Conservation (phyloP, 805 yeast species). For the Pichia thaimueangensis region DNA sequence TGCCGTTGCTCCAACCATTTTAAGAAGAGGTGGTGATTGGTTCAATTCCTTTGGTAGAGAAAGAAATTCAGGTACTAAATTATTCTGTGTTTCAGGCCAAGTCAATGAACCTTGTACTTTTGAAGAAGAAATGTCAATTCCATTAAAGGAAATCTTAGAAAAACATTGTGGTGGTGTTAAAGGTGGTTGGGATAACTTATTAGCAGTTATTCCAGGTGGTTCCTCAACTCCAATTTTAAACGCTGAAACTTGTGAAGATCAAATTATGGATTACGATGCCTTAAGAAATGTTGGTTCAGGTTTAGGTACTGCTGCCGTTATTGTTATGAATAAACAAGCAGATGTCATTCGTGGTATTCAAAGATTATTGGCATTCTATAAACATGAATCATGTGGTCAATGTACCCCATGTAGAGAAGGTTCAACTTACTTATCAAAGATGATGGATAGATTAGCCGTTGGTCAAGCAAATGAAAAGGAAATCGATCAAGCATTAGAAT, state of each 20-base stretch:
- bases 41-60: conserved; percentile 79
- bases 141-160: conserved; percentile 74
- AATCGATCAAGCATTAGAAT: conserved; percentile 78
- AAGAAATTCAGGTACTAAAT: conserved; percentile 76
- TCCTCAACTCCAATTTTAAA: conserved; percentile 81
- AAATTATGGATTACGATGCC: conserved; percentile 84
- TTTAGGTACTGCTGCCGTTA: conserved; percentile 89
- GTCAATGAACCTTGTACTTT: conserved; percentile 91
- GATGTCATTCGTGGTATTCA: conserved; percentile 83
- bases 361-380: conserved; percentile 76
- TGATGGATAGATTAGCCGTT: conserved; percentile 73
- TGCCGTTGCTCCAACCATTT: conserved; percentile 82
- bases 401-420: conserved; percentile 96
- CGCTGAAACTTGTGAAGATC: conserved; percentile 56
- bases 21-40: conserved; percentile 88
- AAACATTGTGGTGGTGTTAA: conserved; percentile 86
- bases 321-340: conserved; percentile 82
- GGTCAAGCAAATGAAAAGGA: conserved; percentile 81
- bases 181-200: conserved; percentile 90
- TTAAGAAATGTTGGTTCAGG: conserved; percentile 81
- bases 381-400: conserved; percentile 92
- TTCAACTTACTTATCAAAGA: conserved; percentile 74
- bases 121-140: conserved; percentile 91
- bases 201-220: conserved; percentile 88
- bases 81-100: conserved; percentile 83